phyloP scores from a whole-genome alignment of 2,329 filamentous ascomycete species.

The Fusarium algeriense region DNA sequence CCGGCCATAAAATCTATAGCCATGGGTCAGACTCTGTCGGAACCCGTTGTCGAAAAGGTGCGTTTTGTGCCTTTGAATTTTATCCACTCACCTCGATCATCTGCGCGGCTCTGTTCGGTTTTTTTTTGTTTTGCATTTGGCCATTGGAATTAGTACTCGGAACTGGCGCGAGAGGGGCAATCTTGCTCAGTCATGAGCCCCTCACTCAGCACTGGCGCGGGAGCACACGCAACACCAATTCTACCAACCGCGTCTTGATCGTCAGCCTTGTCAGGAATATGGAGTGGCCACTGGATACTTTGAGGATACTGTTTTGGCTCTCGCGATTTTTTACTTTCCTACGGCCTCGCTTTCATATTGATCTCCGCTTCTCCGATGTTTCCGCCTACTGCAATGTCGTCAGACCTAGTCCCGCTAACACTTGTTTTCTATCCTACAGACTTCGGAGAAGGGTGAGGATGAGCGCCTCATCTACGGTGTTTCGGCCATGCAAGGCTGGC shows the following conservation, averaged over 20 bases:
- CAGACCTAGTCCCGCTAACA: conserved; percentile 45
- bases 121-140: conserved; percentile 20
- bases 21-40: conserved; percentile 99
- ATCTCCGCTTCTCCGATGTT: conserved; percentile 34
- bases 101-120: conserved; percentile 1
- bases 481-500: conserved; percentile 99
- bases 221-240: conserved; percentile 11
- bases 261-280: conserved; percentile 12
- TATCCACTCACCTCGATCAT: conserved; percentile 8
- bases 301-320: neutral
- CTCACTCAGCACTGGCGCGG: conserved; percentile 36
- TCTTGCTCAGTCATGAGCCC: conserved; percentile 39
- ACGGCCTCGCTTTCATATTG: conserved; percentile 2
- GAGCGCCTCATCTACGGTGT: conserved; percentile 92
- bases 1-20: conserved; percentile 41
- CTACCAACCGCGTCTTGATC: conserved; percentile 20
- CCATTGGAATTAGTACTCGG: conserved; percentile 20
- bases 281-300: neutral
- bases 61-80: conserved; percentile 38
- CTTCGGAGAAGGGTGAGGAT: conserved; percentile 91
- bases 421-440: conserved; percentile 62
- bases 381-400: conserved; percentile 22
- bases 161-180: conserved; percentile 40
- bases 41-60: conserved; percentile 99
- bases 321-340: neutral